Evolutionary conservation across 2,329 filamentous ascomycete species (phyloP), one percentile per base, ranked within the genome.

Genomic region (Penicillium psychrosexuale): DNA sequence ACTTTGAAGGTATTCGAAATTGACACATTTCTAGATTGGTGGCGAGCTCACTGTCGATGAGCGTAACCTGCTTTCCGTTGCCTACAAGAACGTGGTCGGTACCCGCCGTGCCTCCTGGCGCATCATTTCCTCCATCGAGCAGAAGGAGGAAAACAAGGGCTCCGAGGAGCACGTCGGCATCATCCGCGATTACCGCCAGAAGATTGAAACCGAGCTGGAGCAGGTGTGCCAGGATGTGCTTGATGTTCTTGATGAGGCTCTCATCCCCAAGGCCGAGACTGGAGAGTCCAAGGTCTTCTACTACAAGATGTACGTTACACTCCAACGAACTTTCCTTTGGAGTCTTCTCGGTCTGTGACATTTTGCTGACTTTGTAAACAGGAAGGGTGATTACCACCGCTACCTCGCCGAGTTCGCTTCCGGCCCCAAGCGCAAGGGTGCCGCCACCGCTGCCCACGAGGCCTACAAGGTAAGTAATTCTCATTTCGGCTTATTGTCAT

Each of bases 201-300:
- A 97, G 89, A 97, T 97, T 72, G 93, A 97, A 85, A 83, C 82
- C 71, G 93, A 97, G 83, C 88, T 97, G 70, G 93, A 94, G 85
- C 90, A 92, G 82, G 91, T 97, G 79, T 97, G 93, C 86, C 87
- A 97, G 82, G 93, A 97, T 82, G 91, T 97, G 68, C 88, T 97
- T 68, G 88, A 96, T 71, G 93, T 97, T 68, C 84, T 97, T 65
- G 92, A 97, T 77, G 83, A 96, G 73, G 87, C 86, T 75, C 84
- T 97, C 72, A 97, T 97, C 75, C 92, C 92, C 78, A 93, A 94
- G 80, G 93, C 93, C 74, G 89, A 94, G 80, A 89, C 90, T 66
- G 93, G 93, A 81, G 93, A 97, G 84, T 96, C 91, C 77, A 97
- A 97, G 87, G 93, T 97, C 76, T 97, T 97, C 80, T 97, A 97